A percentile compares a stretch with the other conserved stretches of the same genome.
Evolutionary conservation across 805 yeast species (phyloP).

Genomic region (Candida ipomoeae): DNA sequence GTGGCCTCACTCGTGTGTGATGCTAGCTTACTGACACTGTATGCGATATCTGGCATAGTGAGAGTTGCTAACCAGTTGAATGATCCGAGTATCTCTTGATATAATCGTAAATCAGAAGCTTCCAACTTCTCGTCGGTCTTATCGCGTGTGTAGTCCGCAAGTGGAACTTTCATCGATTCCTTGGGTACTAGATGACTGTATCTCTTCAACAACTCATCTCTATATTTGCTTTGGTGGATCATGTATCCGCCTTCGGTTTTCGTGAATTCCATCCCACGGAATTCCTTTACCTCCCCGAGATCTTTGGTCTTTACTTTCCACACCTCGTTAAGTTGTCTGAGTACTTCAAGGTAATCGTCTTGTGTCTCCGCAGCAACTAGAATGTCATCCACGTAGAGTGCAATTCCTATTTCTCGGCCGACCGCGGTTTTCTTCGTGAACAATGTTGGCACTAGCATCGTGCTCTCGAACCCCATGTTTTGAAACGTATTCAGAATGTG

Average conservation of each 20-base stretch:
- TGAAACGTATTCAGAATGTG: no score
- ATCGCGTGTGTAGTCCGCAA: neutral
- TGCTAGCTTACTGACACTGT: constrained; percentile 1
- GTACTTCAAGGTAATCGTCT: no score
- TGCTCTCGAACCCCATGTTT: no score
- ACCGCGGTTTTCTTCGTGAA: no score
- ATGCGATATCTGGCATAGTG: constrained; percentile 3
- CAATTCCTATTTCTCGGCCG: no score
- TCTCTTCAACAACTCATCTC: neutral
- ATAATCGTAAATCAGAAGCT: neutral
- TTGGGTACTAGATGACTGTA: neutral
- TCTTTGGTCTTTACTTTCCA: no score
- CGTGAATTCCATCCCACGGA: constrained; percentile 1
- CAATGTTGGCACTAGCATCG: no score
- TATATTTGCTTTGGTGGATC: neutral
- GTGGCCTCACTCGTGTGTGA: constrained; percentile 1
- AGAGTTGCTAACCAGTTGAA: constrained; percentile 2
- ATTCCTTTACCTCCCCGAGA: no score
- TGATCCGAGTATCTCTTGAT: constrained; percentile 4
- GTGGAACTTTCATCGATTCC: neutral
- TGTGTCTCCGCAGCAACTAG: no score
- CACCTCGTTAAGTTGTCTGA: no score
- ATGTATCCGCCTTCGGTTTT: neutral
- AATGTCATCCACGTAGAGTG: no score
- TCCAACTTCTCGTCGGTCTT: neutral